Evolutionary conservation across 2,329 filamentous ascomycete genomes (phyloP).

Genomic region (Gaeumannomyces tritici): DNA sequence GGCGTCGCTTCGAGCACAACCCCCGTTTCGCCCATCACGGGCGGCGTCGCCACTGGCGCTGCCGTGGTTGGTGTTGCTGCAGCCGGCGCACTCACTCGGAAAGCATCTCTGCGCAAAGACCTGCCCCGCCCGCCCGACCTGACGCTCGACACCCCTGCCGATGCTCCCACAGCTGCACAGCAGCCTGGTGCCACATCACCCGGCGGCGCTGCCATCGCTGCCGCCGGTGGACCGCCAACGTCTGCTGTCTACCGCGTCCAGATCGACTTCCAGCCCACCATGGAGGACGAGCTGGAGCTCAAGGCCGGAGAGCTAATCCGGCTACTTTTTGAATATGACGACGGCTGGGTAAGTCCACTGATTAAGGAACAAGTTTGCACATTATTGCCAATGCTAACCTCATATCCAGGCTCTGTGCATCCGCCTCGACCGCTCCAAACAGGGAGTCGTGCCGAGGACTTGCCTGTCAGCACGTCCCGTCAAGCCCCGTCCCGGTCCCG

Average conservation of each 20-base stretch:
- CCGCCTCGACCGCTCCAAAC: conserved; percentile 77
- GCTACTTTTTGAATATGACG: conserved; percentile 91
- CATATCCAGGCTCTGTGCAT: conserved; percentile 69
- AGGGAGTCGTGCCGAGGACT: conserved; percentile 88
- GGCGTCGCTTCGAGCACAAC: conserved; percentile 24
- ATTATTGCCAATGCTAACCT: conserved; percentile 20
- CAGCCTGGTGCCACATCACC: conserved; percentile 30
- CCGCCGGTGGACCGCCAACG: conserved; percentile 48
- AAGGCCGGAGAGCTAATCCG: conserved; percentile 75
- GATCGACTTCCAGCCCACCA: conserved; percentile 84
- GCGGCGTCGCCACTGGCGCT: conserved; percentile 18
- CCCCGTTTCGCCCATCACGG: conserved; percentile 20
- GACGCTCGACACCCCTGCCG: conserved; percentile 30
- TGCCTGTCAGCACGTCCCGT: conserved; percentile 88
- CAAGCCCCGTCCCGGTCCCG: conserved; percentile 60
- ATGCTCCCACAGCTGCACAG: background rate
- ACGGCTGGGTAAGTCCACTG: conserved; percentile 80
- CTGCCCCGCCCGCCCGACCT: conserved; percentile 43
- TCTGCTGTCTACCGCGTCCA: conserved; percentile 81
- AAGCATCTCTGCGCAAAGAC: conserved; percentile 46
- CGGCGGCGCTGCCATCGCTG: conserved; percentile 50
- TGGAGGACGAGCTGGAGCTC: conserved; percentile 85
- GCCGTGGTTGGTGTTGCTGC: conserved; percentile 24
- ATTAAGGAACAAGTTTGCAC: background rate
- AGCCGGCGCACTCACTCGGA: conserved; percentile 33